phyloP scores from a whole-genome alignment of 2,329 filamentous ascomycete genomes.

The Didymellaceae sp. region DNA sequence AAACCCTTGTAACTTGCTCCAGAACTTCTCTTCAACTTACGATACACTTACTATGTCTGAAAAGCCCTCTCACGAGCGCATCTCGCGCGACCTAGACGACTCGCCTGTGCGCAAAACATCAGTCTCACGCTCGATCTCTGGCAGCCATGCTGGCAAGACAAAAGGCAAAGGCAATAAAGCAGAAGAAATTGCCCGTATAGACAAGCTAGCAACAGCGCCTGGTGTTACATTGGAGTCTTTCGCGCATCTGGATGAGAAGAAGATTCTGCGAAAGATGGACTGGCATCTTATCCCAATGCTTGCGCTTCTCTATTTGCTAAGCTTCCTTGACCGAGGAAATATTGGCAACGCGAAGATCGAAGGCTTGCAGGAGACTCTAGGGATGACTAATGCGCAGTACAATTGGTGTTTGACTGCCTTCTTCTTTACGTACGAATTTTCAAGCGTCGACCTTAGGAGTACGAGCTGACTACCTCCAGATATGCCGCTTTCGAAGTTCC shows the following conservation, averaged over 20 bases:
- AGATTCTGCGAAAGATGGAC: constrained; percentile 52
- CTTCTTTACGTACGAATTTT: constrained; percentile 59
- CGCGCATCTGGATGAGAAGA: constrained; percentile 49
- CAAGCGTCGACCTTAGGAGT: too few relatives aligned
- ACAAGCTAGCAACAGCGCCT: constrained; percentile 33
- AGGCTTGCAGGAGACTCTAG: constrained; percentile 36
- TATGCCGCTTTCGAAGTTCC: constrained; percentile 57
- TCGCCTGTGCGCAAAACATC: constrained; percentile 7
- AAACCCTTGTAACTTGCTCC: background rate
- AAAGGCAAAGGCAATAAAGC: constrained; percentile 6
- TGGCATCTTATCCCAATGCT: constrained; percentile 49
- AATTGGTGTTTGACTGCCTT: constrained; percentile 70
- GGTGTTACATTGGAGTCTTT: constrained; percentile 40
- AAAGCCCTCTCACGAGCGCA: constrained; percentile 12
- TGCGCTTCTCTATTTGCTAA: constrained; percentile 48
- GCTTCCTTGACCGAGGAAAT: constrained; percentile 44
- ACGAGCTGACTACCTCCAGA: background rate
- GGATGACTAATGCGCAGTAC: constrained; percentile 63
- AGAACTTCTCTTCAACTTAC: background rate
- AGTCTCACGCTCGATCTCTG: constrained; percentile 5
- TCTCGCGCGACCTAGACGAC: constrained; percentile 9
- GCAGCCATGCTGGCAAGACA: constrained; percentile 13
- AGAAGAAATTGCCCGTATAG: constrained; percentile 32
- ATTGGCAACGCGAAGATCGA: constrained; percentile 55
- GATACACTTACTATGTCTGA: constrained; percentile 7